Conservation (phyloP, 805 yeast genomes). For the Hanseniaspora meyeri region DNA sequence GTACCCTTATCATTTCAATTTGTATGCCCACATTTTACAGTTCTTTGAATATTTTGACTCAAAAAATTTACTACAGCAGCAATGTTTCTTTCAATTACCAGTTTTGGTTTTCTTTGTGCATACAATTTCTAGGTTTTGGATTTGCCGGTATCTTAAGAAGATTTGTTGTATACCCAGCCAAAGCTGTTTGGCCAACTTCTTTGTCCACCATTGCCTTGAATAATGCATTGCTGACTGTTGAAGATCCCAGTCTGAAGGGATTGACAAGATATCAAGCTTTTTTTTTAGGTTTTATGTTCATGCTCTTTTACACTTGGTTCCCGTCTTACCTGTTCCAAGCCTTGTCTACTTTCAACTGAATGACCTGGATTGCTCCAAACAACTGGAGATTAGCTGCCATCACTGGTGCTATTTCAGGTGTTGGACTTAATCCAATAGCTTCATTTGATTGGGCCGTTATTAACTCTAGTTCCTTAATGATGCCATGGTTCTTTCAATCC, state of each 20-base stretch:
- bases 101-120: slow-evolving; percentile 39
- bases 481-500: slow-evolving; percentile 33
- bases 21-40: slow-evolving; percentile 29
- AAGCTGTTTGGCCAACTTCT: slow-evolving; percentile 53
- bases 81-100: slow-evolving; percentile 36
- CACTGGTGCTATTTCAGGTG: slow-evolving; percentile 37
- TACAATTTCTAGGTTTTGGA: slow-evolving; percentile 57
- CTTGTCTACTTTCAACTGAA: slow-evolving; percentile 43
- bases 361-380: slow-evolving; percentile 28
- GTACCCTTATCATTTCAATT: slow-evolving; percentile 36
- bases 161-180: slow-evolving; percentile 47
- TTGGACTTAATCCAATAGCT: slow-evolving; percentile 44
- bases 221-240: slow-evolving; percentile 36
- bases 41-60: slow-evolving; percentile 29
- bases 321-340: slow-evolving; percentile 57
- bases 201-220: slow-evolving; percentile 47
- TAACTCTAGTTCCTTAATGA: slow-evolving; percentile 28
- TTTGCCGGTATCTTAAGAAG: slow-evolving; percentile 50
- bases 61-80: slow-evolving; percentile 25
- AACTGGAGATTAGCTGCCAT: slow-evolving; percentile 44
- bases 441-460: slow-evolving; percentile 43
- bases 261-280: slow-evolving; percentile 37
- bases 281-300: slow-evolving; percentile 29
- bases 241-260: slow-evolving; percentile 27
- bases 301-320: slow-evolving; percentile 51